Evolutionary conservation across 805 yeast genomes (phyloP).

Genomic region (Yamadazyma kitorensis): DNA sequence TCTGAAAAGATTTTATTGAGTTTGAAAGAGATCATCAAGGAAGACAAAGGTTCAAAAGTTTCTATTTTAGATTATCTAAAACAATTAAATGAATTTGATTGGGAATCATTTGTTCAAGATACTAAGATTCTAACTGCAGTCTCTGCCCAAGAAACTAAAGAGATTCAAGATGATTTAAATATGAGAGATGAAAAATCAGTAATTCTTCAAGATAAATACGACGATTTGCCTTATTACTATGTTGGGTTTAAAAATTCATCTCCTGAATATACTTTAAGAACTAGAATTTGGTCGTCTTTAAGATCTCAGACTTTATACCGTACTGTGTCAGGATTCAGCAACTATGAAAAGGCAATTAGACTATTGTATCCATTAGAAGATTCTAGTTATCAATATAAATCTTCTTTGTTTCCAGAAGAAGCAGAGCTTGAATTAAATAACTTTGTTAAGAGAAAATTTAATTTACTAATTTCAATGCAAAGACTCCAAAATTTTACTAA

Average conservation of each 20-base stretch:
- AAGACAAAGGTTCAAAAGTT: constrained; percentile 42
- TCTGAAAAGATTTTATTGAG: constrained; percentile 47
- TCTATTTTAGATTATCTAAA: constrained; percentile 79
- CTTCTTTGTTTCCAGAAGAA: constrained; percentile 8
- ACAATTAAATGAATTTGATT: constrained; percentile 66
- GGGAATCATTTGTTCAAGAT: constrained; percentile 79
- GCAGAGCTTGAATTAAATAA: constrained; percentile 20
- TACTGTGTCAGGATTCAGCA: constrained; percentile 81
- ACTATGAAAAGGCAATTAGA: constrained; percentile 71
- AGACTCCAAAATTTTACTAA: constrained; percentile 62
- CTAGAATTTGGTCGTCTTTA: constrained; percentile 84
- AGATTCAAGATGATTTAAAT: too few relatives aligned
- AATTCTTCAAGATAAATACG: constrained; percentile 19
- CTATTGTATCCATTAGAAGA: constrained; percentile 63
- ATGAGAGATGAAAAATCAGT: too few relatives aligned
- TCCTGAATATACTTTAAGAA: constrained; percentile 62
- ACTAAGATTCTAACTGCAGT: constrained; percentile 48
- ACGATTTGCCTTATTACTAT: constrained; percentile 67
- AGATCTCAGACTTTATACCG: constrained; percentile 82
- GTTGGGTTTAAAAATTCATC: constrained; percentile 70
- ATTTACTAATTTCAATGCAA: constrained; percentile 85
- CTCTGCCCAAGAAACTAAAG: too few relatives aligned
- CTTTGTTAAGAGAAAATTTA: constrained; percentile 76
- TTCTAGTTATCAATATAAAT: constrained; percentile 15
- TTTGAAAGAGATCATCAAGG: constrained; percentile 46